Base-by-base conservation (phyloP, 2,329 filamentous ascomycete species). In the Fusarium subglutinans region DNA sequence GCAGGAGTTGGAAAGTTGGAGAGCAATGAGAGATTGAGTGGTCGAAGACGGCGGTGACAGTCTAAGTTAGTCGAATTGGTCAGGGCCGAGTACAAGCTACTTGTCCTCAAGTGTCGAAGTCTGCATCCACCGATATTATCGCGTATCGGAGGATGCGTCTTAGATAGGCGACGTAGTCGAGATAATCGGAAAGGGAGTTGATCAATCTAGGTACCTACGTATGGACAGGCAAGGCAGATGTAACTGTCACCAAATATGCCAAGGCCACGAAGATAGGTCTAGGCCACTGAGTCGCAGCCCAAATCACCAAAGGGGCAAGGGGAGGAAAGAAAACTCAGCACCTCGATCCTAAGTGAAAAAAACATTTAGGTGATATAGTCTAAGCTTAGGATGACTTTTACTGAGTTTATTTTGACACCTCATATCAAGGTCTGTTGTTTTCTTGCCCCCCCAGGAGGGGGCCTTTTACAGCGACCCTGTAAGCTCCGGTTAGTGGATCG, bases 161-260 rank as follows among this genome's bases (percentile, higher is more conserved):
- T 58, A 38, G 59, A 48, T 56, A 48, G 24, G 69, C 57, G 55
- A 69, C 57, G 67, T 70, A 35, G 70, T 66, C 66, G 58, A 51
- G 67, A n/a, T 48, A 59, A 54, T 73, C 45, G 45, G 61, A 66
- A 66, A 75, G 58, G 69, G 74, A 69, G 70, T 72, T 73, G 58
- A 43, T 63, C 53, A 65, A 66, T 60, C 50, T 54, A 50, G 58
- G 68, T 37, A 37, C 35, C 35, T 62, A 50, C 51, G 68, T 61
- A 60, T 72, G 68, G 57, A 59, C 53, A 70, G 33, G 33, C 55
- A 70, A 76, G 70, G 66, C 60, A 72, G 76, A 73, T 58, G 68
- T 63, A 69, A 63, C 60, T 75, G 67, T 76, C 70, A 70, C 75
- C 70, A 65, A 66, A 66, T 69, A 76, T 70, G 74, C 76, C 76